These are phyloP conservation scores for Hippophae rhamnoides DNA, from an alignment of 306 rosid genomes.

Conservation along the genomic window DNA sequence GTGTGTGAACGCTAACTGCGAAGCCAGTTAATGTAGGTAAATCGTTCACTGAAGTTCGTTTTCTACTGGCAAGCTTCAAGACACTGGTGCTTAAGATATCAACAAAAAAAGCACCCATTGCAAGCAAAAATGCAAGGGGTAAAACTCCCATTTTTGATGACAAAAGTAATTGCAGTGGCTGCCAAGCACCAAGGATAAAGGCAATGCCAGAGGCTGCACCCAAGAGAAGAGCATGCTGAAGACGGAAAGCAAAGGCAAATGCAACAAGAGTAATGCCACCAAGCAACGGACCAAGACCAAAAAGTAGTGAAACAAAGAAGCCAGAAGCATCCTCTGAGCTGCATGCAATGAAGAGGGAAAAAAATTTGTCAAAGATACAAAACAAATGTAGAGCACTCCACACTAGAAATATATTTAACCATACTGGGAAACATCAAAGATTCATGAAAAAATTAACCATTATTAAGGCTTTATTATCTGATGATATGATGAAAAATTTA, in stretches of 20 bases:
- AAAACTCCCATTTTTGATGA: constrained; percentile 69
- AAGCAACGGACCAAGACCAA: constrained; percentile 90
- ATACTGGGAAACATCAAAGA: no score
- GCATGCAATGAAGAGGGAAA: constrained; percentile 22
- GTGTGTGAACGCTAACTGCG: constrained; percentile 75
- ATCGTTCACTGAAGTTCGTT: constrained; percentile 45
- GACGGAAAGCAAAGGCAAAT: constrained; percentile 70
- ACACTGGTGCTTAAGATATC: constrained; percentile 49
- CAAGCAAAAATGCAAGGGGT: constrained; percentile 44
- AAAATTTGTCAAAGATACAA: constrained; percentile 2
- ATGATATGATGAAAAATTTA: no score
- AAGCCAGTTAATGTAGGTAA: constrained; percentile 42
- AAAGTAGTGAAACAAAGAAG: constrained; percentile 88
- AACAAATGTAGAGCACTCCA: neutral
- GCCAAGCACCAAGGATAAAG: constrained; percentile 94
- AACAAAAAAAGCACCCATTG: constrained; percentile 58
- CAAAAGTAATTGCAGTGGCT: constrained; percentile 73
- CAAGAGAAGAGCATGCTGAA: constrained; percentile 90
- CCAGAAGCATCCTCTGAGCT: constrained; percentile 98
- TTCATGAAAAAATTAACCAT: no score
- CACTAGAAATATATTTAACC: no score
- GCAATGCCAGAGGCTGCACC: constrained; percentile 95
- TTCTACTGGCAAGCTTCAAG: constrained; percentile 47
- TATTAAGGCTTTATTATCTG: no score
- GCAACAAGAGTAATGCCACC: constrained; percentile 74